Conservation (phyloP, 2,329 filamentous ascomycete genomes). For the Fusarium odoratissimum region DNA sequence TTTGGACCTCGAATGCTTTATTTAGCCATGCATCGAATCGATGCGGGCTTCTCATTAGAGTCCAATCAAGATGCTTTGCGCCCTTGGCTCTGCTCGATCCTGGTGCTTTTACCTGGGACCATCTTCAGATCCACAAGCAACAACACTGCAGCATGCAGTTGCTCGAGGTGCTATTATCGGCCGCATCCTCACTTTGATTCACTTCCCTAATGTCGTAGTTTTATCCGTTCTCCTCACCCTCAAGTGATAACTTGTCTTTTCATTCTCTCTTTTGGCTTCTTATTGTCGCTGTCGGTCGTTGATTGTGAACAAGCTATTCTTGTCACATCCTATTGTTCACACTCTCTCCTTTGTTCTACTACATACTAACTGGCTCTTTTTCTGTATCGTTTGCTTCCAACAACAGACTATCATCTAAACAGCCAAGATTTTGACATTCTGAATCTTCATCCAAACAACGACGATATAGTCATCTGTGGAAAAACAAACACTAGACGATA, state of each 20-base stretch:
- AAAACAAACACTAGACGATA: constrained; percentile 20
- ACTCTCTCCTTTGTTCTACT: constrained; percentile 42
- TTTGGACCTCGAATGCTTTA: constrained; percentile 40
- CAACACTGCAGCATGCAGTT: constrained; percentile 22
- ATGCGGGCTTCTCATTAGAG: constrained; percentile 27
- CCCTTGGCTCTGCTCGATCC: constrained; percentile 33
- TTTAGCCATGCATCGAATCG: constrained; percentile 43
- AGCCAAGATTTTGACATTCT: background rate
- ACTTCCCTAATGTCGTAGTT: constrained; percentile 15
- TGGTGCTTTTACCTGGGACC: constrained; percentile 19
- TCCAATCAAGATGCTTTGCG: constrained; percentile 42
- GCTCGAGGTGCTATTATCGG: constrained; percentile 27
- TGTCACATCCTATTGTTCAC: constrained; percentile 20
- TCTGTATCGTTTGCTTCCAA: constrained; percentile 12
- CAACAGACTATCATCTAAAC: constrained; percentile 6
- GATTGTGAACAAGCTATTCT: constrained; percentile 11
- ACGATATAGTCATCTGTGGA: constrained; percentile 6
- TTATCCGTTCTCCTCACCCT: constrained; percentile 20
- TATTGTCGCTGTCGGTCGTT: constrained; percentile 15
- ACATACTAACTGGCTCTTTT: constrained; percentile 15
- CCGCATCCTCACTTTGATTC: constrained; percentile 27
- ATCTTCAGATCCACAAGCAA: constrained; percentile 24
- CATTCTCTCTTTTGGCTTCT: background rate
- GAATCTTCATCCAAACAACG: constrained; percentile 1
- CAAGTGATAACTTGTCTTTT: constrained; percentile 9